These are phyloP conservation scores for Irpex sp. DNA, from an alignment of 1,284 basidiomycete species.

Conservation along the genomic window DNA sequence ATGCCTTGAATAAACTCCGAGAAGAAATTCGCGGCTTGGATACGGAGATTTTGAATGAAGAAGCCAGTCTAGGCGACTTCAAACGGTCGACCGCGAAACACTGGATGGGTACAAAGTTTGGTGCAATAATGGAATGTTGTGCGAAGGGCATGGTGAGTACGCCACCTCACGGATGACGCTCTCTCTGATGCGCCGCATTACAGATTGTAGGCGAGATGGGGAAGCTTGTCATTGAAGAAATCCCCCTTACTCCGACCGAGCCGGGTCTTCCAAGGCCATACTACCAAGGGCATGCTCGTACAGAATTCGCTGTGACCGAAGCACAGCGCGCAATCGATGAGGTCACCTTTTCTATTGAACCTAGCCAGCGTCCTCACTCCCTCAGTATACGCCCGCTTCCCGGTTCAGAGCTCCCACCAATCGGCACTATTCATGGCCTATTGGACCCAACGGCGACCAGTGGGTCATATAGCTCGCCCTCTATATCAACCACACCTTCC, in stretches of 20 bases:
- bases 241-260: slow-evolving; percentile 76
- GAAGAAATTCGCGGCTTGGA: slow-evolving; percentile 81
- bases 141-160: slow-evolving; percentile 72
- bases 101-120: slow-evolving; percentile 86
- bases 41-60: slow-evolving; percentile 81
- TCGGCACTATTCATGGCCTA: not conserved
- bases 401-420: slow-evolving; percentile 10
- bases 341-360: slow-evolving; percentile 47
- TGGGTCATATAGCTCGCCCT: not conserved
- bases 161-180: not conserved
- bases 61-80: slow-evolving; percentile 81
- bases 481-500: not conserved
- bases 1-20: slow-evolving; percentile 68
- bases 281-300: slow-evolving; percentile 65
- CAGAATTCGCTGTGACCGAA: slow-evolving; percentile 60
- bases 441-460: not conserved
- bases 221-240: slow-evolving; percentile 76
- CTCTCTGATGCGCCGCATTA: slow-evolving; percentile 7
- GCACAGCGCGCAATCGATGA: slow-evolving; percentile 57
- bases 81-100: slow-evolving; percentile 71
- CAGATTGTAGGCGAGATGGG: slow-evolving; percentile 83
- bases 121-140: slow-evolving; percentile 81
- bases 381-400: slow-evolving; percentile 17
- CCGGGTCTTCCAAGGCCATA: slow-evolving; percentile 77
- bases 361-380: slow-evolving; percentile 22